A percentile compares a stretch with the other conserved stretches of the same genome.
phyloP scores from a whole-genome alignment of 306 rosid genomes.

The Pterocarpus macrocarpus region DNA sequence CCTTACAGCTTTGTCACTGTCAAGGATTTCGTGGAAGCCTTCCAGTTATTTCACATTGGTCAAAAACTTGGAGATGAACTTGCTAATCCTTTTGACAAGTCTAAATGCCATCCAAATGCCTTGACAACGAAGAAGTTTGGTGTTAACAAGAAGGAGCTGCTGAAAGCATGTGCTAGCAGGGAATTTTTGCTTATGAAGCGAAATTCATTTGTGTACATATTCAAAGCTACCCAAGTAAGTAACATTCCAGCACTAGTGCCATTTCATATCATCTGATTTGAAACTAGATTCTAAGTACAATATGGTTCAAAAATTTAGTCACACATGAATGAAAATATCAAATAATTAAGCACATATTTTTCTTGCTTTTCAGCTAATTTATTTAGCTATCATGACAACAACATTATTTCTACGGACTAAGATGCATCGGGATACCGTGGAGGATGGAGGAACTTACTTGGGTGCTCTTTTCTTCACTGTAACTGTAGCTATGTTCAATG shows the following conservation, averaged over 20 bases:
- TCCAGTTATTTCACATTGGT: constrained; percentile 74
- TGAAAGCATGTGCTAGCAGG: constrained; percentile 78
- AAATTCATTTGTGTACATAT: constrained; percentile 81
- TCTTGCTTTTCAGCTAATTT: constrained; percentile 64
- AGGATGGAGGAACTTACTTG: constrained; percentile 80
- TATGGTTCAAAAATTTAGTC: neutral
- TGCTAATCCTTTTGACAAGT: constrained; percentile 72
- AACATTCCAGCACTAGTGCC: constrained; percentile 5
- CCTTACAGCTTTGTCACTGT: constrained; percentile 77
- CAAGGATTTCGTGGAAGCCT: constrained; percentile 74
- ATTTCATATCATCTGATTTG: neutral
- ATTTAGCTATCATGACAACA: constrained; percentile 68
- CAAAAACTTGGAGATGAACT: constrained; percentile 82
- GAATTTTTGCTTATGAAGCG: constrained; percentile 90
- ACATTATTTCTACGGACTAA: constrained; percentile 79
- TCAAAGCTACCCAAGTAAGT: constrained; percentile 77
- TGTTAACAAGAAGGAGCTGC: constrained; percentile 68
- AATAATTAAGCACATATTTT: constrained; percentile 17
- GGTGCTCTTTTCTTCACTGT: constrained; percentile 86
- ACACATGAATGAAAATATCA: too few relatives aligned
- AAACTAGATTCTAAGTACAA: neutral
- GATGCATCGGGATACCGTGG: constrained; percentile 64
- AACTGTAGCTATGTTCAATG: constrained; percentile 82
- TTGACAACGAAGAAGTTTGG: constrained; percentile 77
- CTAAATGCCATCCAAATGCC: constrained; percentile 70